Base-by-base conservation (phyloP, 192 early-diverging fungal genomes). In the Coemansia sp. region DNA sequence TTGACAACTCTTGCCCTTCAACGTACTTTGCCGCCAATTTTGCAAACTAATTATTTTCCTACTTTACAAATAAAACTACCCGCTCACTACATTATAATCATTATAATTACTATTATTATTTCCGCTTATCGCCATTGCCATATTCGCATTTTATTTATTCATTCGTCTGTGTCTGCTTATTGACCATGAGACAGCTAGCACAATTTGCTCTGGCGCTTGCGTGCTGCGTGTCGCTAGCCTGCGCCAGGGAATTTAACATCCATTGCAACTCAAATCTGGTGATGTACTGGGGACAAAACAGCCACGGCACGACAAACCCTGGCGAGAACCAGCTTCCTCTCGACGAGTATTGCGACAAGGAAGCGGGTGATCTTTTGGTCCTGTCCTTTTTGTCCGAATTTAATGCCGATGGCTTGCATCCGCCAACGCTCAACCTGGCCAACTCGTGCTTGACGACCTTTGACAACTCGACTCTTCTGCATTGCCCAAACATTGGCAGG, bases 321-420 rank as follows among this genome's bases (percentile, higher is more conserved):
- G 83, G 61, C 70, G 75, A 61, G 34, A 64, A 65, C 63, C 73
- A 82, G 56, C 60, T 80, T 55, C 82, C 71, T 47, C 77, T 90
- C 2, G 83, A 65, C 18, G 75, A 82, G 28, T 90, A 88, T 56
- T 90, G 88, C 52, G 68, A 85, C 60, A 78, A 75, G 25, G 53
- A 74, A 6, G 64, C 67, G 0, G 70, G 69, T 6, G 83, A 90
- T 62, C 68, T 85, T 0, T 58, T 88, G 22, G 74, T 87, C 0
- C 58, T 90, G 5, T 81, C 87, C 1, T 90, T 90, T 59, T 69
- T 90, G 39, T 74, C 84, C 11, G 85, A 88, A 50, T 86, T 87
- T 54, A 89, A 91, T 58, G 72, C 75, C 46, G 78, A 82, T 30
- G 78, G 76, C 22, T 75, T 83, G 55, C 65, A 74, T n/a, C 72